A percentile compares a stretch with the other conserved stretches of the same genome.
Evolutionary conservation across 345 rosid species (phyloP).

Genomic region (Citrus cavaleriei): DNA sequence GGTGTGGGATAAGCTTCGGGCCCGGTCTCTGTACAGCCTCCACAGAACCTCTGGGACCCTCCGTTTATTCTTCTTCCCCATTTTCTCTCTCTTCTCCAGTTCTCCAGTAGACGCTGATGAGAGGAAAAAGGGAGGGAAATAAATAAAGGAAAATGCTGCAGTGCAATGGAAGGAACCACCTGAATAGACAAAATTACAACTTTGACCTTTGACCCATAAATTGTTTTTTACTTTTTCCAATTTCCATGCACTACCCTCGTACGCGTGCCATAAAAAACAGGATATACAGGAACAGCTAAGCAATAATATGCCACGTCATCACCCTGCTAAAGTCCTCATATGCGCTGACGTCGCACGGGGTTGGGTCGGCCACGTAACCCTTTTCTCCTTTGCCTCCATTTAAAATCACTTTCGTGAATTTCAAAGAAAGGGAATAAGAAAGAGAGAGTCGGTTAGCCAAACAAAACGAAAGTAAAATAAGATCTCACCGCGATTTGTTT

Average conservation of each 20-base stretch:
- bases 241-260: too few relatives aligned
- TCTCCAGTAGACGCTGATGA: too few relatives aligned
- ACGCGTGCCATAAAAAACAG: too few relatives aligned
- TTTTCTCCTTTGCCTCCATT: not conserved
- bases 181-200: not conserved
- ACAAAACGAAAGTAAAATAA: too few relatives aligned
- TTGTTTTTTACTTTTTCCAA: too few relatives aligned
- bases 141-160: too few relatives aligned
- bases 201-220: too few relatives aligned
- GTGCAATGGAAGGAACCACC: not conserved
- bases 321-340: not conserved
- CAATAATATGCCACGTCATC: not conserved
- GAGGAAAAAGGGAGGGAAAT: not conserved
- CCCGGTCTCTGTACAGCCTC: constrained; percentile 41
- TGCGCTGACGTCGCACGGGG: not conserved
- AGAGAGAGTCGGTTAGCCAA: too few relatives aligned
- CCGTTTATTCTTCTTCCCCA: constrained; percentile 36
- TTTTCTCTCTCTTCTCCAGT: constrained; percentile 1
- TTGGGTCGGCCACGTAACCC: not conserved
- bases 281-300: too few relatives aligned
- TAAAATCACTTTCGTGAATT: too few relatives aligned
- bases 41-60: constrained; percentile 56
- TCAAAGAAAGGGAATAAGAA: too few relatives aligned
- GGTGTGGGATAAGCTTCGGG: constrained; percentile 37
- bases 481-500: too few relatives aligned